Evolutionary conservation across 2,329 filamentous ascomycete genomes (phyloP).

Genomic region (Aspergillus fijiensis): DNA sequence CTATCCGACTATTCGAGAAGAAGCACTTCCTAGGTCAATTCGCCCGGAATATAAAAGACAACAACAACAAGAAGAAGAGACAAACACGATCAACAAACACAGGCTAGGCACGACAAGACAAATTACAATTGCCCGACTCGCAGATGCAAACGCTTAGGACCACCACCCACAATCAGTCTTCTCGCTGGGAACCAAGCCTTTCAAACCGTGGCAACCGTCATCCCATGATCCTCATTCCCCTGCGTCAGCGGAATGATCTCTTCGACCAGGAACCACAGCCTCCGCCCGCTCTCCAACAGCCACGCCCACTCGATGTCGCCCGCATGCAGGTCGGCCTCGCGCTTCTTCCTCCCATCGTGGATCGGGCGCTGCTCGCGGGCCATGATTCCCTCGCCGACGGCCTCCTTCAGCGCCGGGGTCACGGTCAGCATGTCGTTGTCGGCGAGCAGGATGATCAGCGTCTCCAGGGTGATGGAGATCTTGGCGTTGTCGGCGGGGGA

Average conservation of each 20-base stretch:
- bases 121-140: not conserved
- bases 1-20: not conserved
- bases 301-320: conserved; percentile 39
- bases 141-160: too few relatives aligned
- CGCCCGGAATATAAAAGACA: not conserved
- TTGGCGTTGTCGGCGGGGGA: conserved; percentile 69
- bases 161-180: not conserved
- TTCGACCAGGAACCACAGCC: conserved; percentile 39
- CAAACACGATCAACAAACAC: not conserved
- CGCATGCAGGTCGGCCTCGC: conserved; percentile 20
- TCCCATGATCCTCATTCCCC: not conserved
- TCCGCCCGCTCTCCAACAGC: conserved; percentile 44
- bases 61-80: not conserved
- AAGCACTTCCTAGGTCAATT: not conserved
- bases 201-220: not conserved
- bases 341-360: conserved; percentile 47
- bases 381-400: conserved; percentile 55
- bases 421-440: conserved; percentile 33
- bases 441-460: conserved; percentile 57
- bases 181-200: too few relatives aligned
- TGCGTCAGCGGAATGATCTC: conserved; percentile 24
- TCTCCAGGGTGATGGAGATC: conserved; percentile 68
- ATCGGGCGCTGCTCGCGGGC: conserved; percentile 50
- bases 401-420: conserved; percentile 41
- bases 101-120: not conserved